phyloP scores from a whole-genome alignment of 2,329 filamentous ascomycete species.

The Neofusicoccum kwambonambiense region DNA sequence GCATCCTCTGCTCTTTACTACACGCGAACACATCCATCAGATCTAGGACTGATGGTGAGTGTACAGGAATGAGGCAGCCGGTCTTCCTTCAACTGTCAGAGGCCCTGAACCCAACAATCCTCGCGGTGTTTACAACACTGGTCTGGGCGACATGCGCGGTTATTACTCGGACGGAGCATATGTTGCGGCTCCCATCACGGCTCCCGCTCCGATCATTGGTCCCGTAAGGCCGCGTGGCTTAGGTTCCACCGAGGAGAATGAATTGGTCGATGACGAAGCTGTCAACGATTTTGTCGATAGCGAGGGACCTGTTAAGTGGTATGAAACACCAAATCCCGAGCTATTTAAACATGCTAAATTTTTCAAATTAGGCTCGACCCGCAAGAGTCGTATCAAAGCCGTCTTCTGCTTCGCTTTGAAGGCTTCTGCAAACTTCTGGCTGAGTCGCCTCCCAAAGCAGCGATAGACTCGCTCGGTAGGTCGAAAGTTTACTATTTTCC shows the following conservation, averaged over 20 bases:
- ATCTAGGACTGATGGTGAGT: constrained; percentile 22
- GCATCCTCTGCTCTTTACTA: background rate
- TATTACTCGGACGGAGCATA: constrained; percentile 80
- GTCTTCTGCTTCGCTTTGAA: constrained; percentile 41
- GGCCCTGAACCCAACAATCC: constrained; percentile 12
- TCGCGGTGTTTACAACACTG: constrained; percentile 47
- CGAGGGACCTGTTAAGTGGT: background rate
- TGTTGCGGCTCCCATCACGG: constrained; percentile 61
- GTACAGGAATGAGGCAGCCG: constrained; percentile 69
- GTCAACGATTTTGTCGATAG: background rate
- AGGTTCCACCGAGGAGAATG: background rate
- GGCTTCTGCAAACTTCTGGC: background rate
- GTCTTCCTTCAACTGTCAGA: constrained; percentile 62
- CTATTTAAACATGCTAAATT: background rate
- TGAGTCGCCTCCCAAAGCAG: background rate
- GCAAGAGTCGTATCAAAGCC: constrained; percentile 51
- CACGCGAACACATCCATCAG: constrained; percentile 14
- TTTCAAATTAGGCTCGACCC: constrained; percentile 23
- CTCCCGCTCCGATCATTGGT: constrained; percentile 44
- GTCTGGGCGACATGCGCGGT: constrained; percentile 57
- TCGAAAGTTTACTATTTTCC: background rate
- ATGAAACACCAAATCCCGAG: background rate
- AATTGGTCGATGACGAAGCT: background rate
- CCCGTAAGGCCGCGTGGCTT: constrained; percentile 18
- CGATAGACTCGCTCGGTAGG: constrained; percentile 12